phyloP scores from a whole-genome alignment of 1,139 yeast genomes.

The Magnusiomyces paraingens region DNA sequence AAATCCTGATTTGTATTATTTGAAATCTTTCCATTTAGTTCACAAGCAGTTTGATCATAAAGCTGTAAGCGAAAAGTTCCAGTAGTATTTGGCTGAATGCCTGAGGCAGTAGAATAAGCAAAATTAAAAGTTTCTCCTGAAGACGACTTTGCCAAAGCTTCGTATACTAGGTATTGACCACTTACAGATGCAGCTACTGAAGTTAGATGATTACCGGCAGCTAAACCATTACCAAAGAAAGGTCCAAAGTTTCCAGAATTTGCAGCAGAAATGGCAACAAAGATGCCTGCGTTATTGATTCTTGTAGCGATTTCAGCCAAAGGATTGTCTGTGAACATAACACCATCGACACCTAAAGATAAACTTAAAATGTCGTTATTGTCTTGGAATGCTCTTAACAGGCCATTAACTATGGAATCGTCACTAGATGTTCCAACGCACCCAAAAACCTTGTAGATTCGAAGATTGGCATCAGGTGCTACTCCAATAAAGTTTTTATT shows the following conservation, averaged over 20 bases:
- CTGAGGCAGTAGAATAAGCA: slow-evolving; percentile 7
- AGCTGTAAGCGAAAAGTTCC: slow-evolving; percentile 11
- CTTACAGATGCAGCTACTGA: slow-evolving; percentile 7
- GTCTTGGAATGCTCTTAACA: slow-evolving; percentile 16
- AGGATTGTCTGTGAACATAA: slow-evolving; percentile 15
- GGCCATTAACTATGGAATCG: slow-evolving; percentile 17
- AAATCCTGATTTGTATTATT: background rate
- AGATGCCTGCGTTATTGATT: slow-evolving; percentile 14
- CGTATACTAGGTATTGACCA: background rate
- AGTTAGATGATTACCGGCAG: slow-evolving; percentile 4
- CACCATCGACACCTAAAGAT: slow-evolving; percentile 15
- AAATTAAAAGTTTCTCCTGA: background rate
- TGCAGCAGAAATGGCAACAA: slow-evolving; percentile 20
- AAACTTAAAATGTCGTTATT: slow-evolving; percentile 16
- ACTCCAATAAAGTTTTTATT: slow-evolving; percentile 18
- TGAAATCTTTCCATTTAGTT: background rate
- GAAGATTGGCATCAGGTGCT: slow-evolving; percentile 22
- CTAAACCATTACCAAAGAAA: slow-evolving; percentile 1
- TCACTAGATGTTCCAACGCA: slow-evolving; percentile 17
- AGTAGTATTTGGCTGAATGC: slow-evolving; percentile 6
- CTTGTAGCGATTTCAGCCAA: slow-evolving; percentile 13
- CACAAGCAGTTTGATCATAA: background rate
- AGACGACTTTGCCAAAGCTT: background rate
- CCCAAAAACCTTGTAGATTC: slow-evolving; percentile 22
- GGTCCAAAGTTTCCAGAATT: slow-evolving; percentile 6